Conservation (phyloP, 305 asterid species). For the Plantago rigida region DNA sequence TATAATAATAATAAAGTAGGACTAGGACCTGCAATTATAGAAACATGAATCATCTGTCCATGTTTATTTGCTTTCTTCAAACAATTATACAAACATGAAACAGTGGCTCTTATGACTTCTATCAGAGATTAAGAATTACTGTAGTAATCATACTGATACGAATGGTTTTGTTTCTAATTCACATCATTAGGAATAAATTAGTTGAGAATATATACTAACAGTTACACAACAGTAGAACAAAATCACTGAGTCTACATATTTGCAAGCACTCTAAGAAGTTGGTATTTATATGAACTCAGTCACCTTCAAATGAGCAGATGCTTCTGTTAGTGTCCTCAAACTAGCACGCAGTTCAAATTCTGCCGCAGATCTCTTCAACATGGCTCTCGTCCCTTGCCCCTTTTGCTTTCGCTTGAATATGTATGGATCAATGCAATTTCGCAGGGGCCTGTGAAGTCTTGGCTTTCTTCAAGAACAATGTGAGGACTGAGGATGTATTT, state of each 20-base stretch:
- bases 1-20: no score
- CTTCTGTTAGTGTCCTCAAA: background rate
- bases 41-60: no score
- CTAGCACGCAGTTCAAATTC: background rate
- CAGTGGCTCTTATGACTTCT: background rate
- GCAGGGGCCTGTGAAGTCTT: background rate
- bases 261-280: background rate
- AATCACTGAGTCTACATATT: background rate
- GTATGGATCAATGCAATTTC: background rate
- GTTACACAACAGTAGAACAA: background rate
- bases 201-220: background rate
- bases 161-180: background rate
- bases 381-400: background rate
- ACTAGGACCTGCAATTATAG: no score
- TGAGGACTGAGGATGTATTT: background rate
- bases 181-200: background rate
- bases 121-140: background rate
- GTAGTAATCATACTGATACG: background rate
- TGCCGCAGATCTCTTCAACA: background rate
- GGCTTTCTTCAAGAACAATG: background rate
- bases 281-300: background rate
- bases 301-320: background rate
- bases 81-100: no score
- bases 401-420: background rate
- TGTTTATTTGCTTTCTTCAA: no score